Conservation (phyloP, 768 basidiomycete species). For the Lactarius psammicola region DNA sequence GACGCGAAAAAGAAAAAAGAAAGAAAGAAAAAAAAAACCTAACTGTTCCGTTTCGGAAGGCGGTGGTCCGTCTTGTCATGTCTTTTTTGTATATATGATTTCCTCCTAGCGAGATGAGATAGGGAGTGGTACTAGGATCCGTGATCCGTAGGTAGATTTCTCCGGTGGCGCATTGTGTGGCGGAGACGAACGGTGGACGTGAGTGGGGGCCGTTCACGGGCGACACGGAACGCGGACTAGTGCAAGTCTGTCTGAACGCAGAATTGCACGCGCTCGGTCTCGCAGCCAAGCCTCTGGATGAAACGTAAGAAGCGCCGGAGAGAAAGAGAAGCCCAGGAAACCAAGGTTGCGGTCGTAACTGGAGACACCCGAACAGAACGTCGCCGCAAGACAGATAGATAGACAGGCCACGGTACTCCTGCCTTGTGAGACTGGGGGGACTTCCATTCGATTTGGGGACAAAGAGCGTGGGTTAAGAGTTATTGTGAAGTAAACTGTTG, state of each 20-base stretch:
- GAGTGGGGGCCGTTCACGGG: not conserved
- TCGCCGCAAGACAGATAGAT: slow-evolving; percentile 10
- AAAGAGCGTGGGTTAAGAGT: slow-evolving; percentile 28
- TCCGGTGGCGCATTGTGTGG: slow-evolving; percentile 3
- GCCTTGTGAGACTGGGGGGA: slow-evolving; percentile 6
- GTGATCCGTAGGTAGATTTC: slow-evolving; percentile 3
- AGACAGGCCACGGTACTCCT: not conserved
- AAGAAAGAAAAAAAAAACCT: not conserved
- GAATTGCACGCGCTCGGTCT: slow-evolving; percentile 8
- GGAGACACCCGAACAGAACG: slow-evolving; percentile 13
- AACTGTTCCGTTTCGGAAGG: slow-evolving; percentile 8
- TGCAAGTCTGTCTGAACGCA: not conserved
- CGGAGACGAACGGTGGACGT: not conserved
- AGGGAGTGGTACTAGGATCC: not conserved
- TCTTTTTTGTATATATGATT: slow-evolving; percentile 16
- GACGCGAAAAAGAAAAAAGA: not conserved
- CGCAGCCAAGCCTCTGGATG: slow-evolving; percentile 25
- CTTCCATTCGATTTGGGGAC: slow-evolving; percentile 29
- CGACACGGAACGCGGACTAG: slow-evolving; percentile 9
- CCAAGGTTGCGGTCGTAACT: not conserved
- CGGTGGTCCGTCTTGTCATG: slow-evolving; percentile 9
- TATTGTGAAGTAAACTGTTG: slow-evolving; percentile 14
- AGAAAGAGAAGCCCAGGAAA: not conserved
- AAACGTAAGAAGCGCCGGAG: slow-evolving; percentile 14
- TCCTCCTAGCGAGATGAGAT: slow-evolving; percentile 8